These are phyloP conservation scores for Citrus australasica DNA, from an alignment of 345 rosid species.

Conservation along the genomic window DNA sequence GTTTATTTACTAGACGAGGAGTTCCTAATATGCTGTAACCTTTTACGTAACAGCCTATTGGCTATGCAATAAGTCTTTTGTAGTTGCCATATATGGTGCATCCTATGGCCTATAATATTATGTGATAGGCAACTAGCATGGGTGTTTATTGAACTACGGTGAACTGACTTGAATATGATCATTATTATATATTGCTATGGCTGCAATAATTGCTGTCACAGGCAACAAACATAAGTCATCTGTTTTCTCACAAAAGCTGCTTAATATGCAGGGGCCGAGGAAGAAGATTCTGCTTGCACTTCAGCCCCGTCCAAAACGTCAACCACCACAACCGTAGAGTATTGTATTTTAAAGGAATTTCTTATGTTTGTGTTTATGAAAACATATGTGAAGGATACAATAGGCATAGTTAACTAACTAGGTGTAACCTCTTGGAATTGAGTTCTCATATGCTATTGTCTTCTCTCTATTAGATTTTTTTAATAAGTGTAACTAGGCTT, in stretches of 20 bases:
- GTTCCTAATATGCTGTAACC: neutral
- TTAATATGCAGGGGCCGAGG: conserved; percentile 57
- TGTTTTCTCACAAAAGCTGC: neutral
- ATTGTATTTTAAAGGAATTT: neutral
- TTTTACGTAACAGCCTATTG: neutral
- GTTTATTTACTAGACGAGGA: neutral
- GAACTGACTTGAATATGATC: neutral
- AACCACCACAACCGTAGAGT: neutral
- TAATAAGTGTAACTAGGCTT: neutral
- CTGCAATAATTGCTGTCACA: too few relatives aligned
- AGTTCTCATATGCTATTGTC: neutral
- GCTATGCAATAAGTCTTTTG: neutral
- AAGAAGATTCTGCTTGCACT: conserved; percentile 59
- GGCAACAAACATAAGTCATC: neutral
- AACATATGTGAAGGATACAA: neutral
- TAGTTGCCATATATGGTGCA: neutral
- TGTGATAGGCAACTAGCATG: neutral
- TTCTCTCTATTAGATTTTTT: neutral
- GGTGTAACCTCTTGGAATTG: neutral
- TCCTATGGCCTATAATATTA: neutral
- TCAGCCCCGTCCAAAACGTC: conserved; percentile 9
- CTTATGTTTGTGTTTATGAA: neutral
- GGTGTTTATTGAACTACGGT: neutral
- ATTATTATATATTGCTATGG: neutral
- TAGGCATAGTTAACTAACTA: neutral